Conservation (phyloP, 2,329 filamentous ascomycete species). For the Lojkania enalia region DNA sequence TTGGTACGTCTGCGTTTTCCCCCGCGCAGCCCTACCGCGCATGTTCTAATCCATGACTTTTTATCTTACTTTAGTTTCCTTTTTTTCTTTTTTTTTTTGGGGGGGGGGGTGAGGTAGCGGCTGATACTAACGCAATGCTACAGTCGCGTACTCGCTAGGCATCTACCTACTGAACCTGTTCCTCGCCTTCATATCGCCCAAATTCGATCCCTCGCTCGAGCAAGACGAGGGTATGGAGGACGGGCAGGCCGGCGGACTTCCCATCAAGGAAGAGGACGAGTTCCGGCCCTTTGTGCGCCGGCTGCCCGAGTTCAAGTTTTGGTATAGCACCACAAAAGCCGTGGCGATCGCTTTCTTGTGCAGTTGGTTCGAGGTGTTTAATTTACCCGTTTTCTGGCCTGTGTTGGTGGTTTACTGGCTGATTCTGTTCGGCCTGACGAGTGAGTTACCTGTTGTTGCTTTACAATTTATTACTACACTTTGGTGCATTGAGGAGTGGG, state of each 20-base stretch:
- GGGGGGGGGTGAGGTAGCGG: too few relatives aligned
- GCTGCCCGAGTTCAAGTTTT: slow-evolving; percentile 99
- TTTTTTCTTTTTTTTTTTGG: too few relatives aligned
- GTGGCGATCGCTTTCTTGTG: slow-evolving; percentile 81
- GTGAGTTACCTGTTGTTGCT: slow-evolving; percentile 59
- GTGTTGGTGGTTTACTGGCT: slow-evolving; percentile 98
- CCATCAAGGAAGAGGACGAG: slow-evolving; percentile 95
- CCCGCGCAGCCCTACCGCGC: too few relatives aligned
- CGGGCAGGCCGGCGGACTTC: slow-evolving; percentile 73
- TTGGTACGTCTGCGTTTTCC: too few relatives aligned
- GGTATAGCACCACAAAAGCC: slow-evolving; percentile 92
- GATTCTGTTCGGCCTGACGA: slow-evolving; percentile 93
- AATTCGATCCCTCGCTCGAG: slow-evolving; percentile 97
- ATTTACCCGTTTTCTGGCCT: slow-evolving; percentile 98
- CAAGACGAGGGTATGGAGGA: slow-evolving; percentile 97
- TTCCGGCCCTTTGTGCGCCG: slow-evolving; percentile 96
- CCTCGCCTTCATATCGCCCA: slow-evolving; percentile 96
- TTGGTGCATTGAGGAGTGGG: neutral
- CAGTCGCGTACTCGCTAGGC: slow-evolving; percentile 94
- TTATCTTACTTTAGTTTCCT: too few relatives aligned
- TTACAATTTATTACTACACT: neutral
- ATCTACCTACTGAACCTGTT: slow-evolving; percentile 99
- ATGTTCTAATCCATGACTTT: too few relatives aligned
- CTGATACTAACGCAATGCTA: too few relatives aligned
- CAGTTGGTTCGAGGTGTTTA: slow-evolving; percentile 92